phyloP scores from a whole-genome alignment of 345 rosid species.

The Hirschfeldia incana region DNA sequence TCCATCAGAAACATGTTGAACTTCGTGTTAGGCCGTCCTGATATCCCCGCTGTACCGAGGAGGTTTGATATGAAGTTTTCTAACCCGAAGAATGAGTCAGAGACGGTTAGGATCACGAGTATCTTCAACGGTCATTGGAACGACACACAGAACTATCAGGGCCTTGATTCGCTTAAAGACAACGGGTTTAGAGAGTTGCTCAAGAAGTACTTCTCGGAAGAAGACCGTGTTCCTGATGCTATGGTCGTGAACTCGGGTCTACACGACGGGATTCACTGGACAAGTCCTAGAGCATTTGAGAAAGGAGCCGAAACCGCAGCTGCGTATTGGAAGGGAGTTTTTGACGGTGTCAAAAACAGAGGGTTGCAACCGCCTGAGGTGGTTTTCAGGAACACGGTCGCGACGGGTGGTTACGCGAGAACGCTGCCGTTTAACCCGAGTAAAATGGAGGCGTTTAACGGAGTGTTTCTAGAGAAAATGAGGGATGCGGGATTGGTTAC shows the following conservation, averaged over 20 bases:
- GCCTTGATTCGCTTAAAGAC: conserved; percentile 73
- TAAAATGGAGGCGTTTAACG: conserved; percentile 85
- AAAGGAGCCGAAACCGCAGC: conserved; percentile 69
- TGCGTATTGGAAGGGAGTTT: conserved; percentile 69
- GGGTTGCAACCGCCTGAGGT: conserved; percentile 66
- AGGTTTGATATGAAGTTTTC: conserved; percentile 80
- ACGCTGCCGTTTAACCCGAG: conserved; percentile 74
- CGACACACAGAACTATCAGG: conserved; percentile 74
- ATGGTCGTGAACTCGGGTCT: conserved; percentile 86
- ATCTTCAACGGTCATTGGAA: conserved; percentile 96
- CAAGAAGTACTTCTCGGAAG: conserved; percentile 70
- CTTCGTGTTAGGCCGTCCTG: conserved; percentile 70
- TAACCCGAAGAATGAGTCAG: conserved; percentile 62
- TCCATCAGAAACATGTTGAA: conserved; percentile 83
- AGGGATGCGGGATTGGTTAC: conserved; percentile 59
- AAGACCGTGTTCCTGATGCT: conserved; percentile 67
- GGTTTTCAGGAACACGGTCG: conserved; percentile 71
- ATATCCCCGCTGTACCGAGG: conserved; percentile 68
- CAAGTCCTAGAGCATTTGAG: conserved; percentile 51
- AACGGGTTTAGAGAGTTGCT: conserved; percentile 61
- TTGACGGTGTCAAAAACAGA: conserved; percentile 57
- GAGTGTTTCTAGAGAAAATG: conserved; percentile 38
- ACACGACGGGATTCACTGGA: conserved; percentile 83
- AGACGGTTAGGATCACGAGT: conserved; percentile 79
- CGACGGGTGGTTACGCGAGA: conserved; percentile 88